A percentile compares a stretch with the other conserved stretches of the same genome.
Evolutionary conservation across 2,329 filamentous ascomycete species (phyloP).

Genomic region (Sporothrix euskadiensis): DNA sequence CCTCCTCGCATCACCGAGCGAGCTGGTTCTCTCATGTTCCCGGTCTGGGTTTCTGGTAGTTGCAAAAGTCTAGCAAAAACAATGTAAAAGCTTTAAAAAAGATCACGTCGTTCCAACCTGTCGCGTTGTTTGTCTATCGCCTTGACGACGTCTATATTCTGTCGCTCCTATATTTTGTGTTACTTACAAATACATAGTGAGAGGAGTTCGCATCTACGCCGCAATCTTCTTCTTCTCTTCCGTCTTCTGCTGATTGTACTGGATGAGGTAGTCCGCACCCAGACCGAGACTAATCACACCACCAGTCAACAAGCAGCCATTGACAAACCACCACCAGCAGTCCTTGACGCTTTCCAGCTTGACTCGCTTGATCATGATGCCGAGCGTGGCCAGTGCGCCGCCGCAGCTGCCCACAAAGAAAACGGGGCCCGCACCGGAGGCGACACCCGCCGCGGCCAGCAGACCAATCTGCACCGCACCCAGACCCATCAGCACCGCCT

Average conservation of each 20-base stretch:
- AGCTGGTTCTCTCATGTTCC: background rate
- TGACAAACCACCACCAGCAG: constrained; percentile 78
- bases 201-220: background rate
- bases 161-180: constrained; percentile 1
- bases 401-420: constrained; percentile 69
- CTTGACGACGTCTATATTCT: background rate
- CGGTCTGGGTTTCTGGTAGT: background rate
- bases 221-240: constrained; percentile 15
- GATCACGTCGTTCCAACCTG: background rate
- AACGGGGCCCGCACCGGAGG: constrained; percentile 65
- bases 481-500: constrained; percentile 70
- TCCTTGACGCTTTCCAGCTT: constrained; percentile 65
- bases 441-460: constrained; percentile 67
- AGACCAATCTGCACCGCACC: constrained; percentile 69
- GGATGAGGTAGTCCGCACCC: constrained; percentile 59
- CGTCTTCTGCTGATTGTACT: constrained; percentile 43
- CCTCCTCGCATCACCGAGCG: background rate
- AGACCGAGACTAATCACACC: constrained; percentile 62
- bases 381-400: constrained; percentile 61
- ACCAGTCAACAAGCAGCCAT: constrained; percentile 68
- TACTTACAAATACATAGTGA: background rate
- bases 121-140: background rate
- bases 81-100: constrained; percentile 16
- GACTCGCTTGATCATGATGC: constrained; percentile 67
- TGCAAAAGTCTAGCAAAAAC: constrained; percentile 5